A percentile compares a stretch with the other conserved stretches of the same genome.
Evolutionary conservation across 73 alveolate species (phyloP).

Genomic region (Blepharisma stoltei): DNA sequence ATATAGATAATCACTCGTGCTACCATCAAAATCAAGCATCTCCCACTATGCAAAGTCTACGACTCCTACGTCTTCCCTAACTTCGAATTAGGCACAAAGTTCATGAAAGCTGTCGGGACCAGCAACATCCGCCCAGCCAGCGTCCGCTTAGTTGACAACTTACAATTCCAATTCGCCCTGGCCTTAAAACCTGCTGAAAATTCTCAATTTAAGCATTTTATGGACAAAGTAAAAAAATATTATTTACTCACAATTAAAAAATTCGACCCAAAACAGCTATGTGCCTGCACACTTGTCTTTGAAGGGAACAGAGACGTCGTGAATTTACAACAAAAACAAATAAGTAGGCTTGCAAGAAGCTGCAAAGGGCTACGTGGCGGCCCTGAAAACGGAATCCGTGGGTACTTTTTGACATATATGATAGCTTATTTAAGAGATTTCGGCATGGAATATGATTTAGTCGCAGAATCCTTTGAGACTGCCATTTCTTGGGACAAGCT

Average conservation of each 20-base stretch:
- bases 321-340: conserved; percentile 47
- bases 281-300: conserved; percentile 74
- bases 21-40: conserved; percentile 58
- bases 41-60: conserved; percentile 68
- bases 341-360: conserved; percentile 54
- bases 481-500: conserved; percentile 86
- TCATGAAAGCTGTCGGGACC: conserved; percentile 74
- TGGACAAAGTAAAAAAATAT: conserved; percentile 72
- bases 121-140: conserved; percentile 79
- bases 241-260: conserved; percentile 66
- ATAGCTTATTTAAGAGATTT: conserved; percentile 90
- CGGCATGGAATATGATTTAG: conserved; percentile 60
- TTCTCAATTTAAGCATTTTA: conserved; percentile 47
- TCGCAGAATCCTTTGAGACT: conserved; percentile 85
- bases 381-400: conserved; percentile 84
- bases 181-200: conserved; percentile 71
- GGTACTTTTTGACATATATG: conserved; percentile 82
- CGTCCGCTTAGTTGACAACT: conserved; percentile 79
- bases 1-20: conserved; percentile 70
- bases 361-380: conserved; percentile 84
- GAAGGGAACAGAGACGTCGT: conserved; percentile 77
- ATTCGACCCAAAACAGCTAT: conserved; percentile 74
- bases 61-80: conserved; percentile 81
- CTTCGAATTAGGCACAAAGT: conserved; percentile 76
- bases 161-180: conserved; percentile 73